These are phyloP conservation scores for Talaromyces albobiverticillius DNA, from an alignment of 2,329 filamentous ascomycete genomes.

Conservation along the genomic window DNA sequence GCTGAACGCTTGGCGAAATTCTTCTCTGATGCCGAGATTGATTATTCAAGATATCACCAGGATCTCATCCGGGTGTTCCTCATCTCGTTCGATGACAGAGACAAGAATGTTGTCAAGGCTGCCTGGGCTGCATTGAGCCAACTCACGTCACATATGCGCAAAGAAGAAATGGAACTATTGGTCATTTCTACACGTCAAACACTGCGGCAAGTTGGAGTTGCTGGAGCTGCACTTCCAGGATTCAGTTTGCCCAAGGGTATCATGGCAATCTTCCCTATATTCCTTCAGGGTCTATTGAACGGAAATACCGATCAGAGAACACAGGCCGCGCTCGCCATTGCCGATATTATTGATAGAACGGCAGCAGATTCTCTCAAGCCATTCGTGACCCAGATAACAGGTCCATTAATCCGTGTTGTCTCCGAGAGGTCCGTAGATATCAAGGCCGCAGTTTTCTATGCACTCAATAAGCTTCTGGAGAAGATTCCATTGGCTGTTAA, in stretches of 20 bases:
- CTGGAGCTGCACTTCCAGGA: slow-evolving; percentile 79
- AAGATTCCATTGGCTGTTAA: slow-evolving; percentile 96
- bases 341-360: slow-evolving; percentile 91
- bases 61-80: slow-evolving; percentile 89
- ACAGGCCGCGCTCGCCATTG: slow-evolving; percentile 87
- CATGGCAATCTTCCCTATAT: slow-evolving; percentile 92
- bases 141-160: slow-evolving; percentile 84
- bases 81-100: slow-evolving; percentile 86
- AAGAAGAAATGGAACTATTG: slow-evolving; percentile 96
- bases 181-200: slow-evolving; percentile 83
- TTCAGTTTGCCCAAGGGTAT: slow-evolving; percentile 94
- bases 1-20: slow-evolving; percentile 80
- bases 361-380: slow-evolving; percentile 84
- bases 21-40: slow-evolving; percentile 74
- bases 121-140: slow-evolving; percentile 84
- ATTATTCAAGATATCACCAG: slow-evolving; percentile 94
- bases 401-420: slow-evolving; percentile 94
- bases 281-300: slow-evolving; percentile 97
- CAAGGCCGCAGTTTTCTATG: slow-evolving; percentile 87
- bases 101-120: slow-evolving; percentile 79
- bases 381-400: slow-evolving; percentile 96
- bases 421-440: slow-evolving; percentile 95
- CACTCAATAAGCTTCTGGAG: slow-evolving; percentile 89
- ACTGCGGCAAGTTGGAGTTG: slow-evolving; percentile 81
- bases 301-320: slow-evolving; percentile 89